Evolutionary conservation across 495 filamentous ascomycete species (phyloP).

Genomic region (Thermothielavioides terrestris): DNA sequence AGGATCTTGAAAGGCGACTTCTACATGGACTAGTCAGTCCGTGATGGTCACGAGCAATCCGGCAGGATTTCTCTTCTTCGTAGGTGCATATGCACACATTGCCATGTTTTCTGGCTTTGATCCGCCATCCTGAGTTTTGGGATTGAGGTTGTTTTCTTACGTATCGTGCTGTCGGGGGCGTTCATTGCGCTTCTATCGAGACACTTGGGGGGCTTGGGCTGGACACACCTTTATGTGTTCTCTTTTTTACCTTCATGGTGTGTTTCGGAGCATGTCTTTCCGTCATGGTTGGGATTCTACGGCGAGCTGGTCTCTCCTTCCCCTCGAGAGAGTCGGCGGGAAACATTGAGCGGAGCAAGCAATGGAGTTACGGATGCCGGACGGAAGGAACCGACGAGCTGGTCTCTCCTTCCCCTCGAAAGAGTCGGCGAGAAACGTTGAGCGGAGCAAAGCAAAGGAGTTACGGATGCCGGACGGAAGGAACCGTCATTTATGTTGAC

Average conservation of each 20-base stretch:
- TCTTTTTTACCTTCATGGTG: not conserved
- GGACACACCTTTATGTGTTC: not conserved
- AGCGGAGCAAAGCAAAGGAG: constrained; percentile 4
- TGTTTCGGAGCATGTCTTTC: not conserved
- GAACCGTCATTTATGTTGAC: not conserved
- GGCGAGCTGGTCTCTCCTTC: not conserved
- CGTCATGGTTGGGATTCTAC: not conserved
- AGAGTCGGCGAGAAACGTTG: not conserved
- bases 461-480: not conserved
- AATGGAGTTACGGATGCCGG: constrained; percentile 4
- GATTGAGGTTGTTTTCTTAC: not conserved
- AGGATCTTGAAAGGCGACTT: constrained; percentile 95
- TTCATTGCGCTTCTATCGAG: not conserved
- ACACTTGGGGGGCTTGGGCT: not conserved
- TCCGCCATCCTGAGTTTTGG: not conserved
- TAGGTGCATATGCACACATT: not conserved
- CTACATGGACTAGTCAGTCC: constrained; percentile 88
- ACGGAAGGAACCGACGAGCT: not conserved
- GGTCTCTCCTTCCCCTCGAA: not conserved
- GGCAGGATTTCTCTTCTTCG: too few species aligned
- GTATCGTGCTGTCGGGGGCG: not conserved
- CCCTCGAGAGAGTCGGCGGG: not conserved
- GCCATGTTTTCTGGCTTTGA: not conserved
- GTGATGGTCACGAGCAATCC: not conserved
- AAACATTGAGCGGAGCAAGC: not conserved